phyloP scores from a whole-genome alignment of 331 rosid species.

The Rhamnella rubrinervis region DNA sequence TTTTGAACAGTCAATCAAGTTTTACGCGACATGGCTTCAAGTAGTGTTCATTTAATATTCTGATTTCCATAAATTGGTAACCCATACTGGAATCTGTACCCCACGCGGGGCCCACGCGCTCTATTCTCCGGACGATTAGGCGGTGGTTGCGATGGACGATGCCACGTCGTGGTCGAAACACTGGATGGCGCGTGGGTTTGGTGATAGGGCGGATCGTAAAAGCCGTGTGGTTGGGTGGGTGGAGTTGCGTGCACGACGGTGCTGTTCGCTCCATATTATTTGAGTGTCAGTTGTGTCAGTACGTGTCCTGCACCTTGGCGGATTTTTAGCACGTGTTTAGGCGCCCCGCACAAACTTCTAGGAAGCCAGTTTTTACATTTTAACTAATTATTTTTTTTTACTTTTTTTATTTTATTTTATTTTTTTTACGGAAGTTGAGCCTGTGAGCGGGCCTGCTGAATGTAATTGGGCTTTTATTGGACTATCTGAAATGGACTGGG shows the following conservation, averaged over 20 bases:
- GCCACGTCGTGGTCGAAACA: neutral
- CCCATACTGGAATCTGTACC: too few relatives aligned
- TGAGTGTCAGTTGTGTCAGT: slow-evolving; percentile 12
- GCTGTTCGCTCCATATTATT: neutral
- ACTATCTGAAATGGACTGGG: too few relatives aligned
- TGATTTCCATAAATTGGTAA: too few relatives aligned
- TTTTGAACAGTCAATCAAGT: slow-evolving; percentile 11
- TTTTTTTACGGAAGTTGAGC: too few relatives aligned
- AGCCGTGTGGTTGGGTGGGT: neutral
- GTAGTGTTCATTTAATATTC: neutral
- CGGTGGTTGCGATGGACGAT: neutral
- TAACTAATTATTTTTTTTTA: too few relatives aligned
- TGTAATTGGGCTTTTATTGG: too few relatives aligned
- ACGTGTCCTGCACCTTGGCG: slow-evolving; percentile 19
- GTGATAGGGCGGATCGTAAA: neutral
- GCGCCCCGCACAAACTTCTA: neutral
- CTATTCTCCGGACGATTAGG: too few relatives aligned
- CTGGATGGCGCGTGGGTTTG: slow-evolving; percentile 2
- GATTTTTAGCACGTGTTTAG: slow-evolving; percentile 11
- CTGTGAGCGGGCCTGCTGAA: too few relatives aligned
- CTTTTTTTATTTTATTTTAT: neutral
- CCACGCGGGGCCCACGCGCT: slow-evolving; percentile 14
- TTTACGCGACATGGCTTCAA: neutral
- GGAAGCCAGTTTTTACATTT: neutral
- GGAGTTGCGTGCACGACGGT: slow-evolving; percentile 5